Base-by-base conservation (phyloP, 495 filamentous ascomycete genomes). In the Tuber aestivum region DNA sequence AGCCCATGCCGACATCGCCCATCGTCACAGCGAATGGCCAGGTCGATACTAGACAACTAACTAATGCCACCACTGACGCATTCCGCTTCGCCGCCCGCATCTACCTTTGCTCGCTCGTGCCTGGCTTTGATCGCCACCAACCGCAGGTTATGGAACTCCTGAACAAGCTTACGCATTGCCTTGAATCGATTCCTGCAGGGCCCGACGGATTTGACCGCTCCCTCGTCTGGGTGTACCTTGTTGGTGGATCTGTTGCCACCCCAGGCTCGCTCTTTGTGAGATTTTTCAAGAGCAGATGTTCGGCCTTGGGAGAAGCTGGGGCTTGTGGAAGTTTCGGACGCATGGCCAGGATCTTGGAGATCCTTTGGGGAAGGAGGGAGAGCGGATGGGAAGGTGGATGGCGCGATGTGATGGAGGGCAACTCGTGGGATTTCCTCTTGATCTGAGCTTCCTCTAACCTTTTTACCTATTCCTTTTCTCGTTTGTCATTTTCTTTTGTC, bases 71-170 rank as follows among this genome's bases (percentile, higher is more conserved):
- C 84, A 94, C 92, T 6, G 87, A 90, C 69, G 89, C 96, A 45
- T 99, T 97, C 90, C 92, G 95, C 78, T 85, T 94, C 69, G 95
- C 95, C 3, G 95, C 95, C 1, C 91, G 94, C 71, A 94, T 99
- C 84, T 97, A 97, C 86, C 90, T 98, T 12, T 97, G 93, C 90
- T 92, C 91, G 78, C 87, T 99, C 37, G 93, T 98, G 0, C 95
- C 95, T 1, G 94, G 93, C 41, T 94, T 93, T 83, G 89, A 92
- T 77, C 91, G 91, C 40, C 86, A 86, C 74, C 90, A 94, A 78
- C 84, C 85, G 0, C 91, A 89, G 86, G 94, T 89, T 82, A 83
- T 89, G 71, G 90, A 91, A 78, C 87, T 99, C 8, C 89, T 97
- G 65, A 87, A 89, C 42, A 91, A 92, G 72, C 86, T 97, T 68